Base-by-base conservation (phyloP, 2,329 filamentous ascomycete species). In the Cercospora sesami region DNA sequence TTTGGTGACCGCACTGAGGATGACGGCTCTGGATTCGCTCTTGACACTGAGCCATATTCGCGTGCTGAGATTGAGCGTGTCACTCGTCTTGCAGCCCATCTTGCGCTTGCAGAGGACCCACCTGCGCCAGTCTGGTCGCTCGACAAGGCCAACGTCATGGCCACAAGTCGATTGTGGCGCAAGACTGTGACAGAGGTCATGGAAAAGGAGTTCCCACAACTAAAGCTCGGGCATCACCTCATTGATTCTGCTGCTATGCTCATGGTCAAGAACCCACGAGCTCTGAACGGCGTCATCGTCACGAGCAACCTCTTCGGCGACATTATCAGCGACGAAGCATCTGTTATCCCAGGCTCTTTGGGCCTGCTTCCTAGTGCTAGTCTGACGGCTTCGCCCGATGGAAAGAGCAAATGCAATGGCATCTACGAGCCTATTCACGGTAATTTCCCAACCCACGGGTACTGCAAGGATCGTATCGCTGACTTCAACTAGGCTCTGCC, bases 391-490 rank as follows among this genome's bases (percentile, higher is more conserved):
- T 89, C 96, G 68, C 94, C 94, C 0, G 93, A 96, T 79, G 92
- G 92, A 65, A 91, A 93, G 84, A 87, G 85, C 75, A 90, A 87
- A 79, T 92, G 94, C 78, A 97, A 96, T 79, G 94, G 93, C 75
- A 97, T 98, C 77, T 99, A 97, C 80, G 94, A 98, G 86, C 94
- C 94, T 28, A 98, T 99, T 75, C 94, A 99, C 80, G 94, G 92
- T 93, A 84, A 76, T 83, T 74, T 21, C n/a, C 10, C 6, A 16
- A 26, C 8, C 26, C 16, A 36, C 14, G 10, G 53, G 18, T n/a
- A 10, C 14, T 21, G 55, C 6, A 33, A 21, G 14, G n/a, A 16
- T 6, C 23, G 23, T 31, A 9, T 42, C n/a, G 23, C 67, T 68
- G 30, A 71, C 61, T 31, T 51, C 9, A n/a, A 14, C 4, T 28